A percentile compares a stretch with the other conserved stretches of the same genome.
Evolutionary conservation across 1,284 basidiomycete species (phyloP).

Genomic region (Ustilago vetiveriae): DNA sequence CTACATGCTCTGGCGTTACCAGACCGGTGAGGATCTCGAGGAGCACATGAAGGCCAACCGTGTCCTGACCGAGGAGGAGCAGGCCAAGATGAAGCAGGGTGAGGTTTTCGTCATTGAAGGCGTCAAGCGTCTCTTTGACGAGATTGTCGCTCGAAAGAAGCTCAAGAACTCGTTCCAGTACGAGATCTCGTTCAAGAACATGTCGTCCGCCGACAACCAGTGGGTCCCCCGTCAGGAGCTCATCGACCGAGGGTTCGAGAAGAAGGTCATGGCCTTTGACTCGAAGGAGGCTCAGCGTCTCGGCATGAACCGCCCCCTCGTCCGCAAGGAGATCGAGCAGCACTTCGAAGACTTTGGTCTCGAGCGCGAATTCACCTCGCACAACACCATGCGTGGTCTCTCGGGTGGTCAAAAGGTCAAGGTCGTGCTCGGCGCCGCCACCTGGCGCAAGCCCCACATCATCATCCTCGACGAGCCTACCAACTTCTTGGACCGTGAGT

Average conservation of each 20-base stretch:
- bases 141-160: constrained; percentile 67
- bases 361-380: constrained; percentile 67
- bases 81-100: constrained; percentile 64
- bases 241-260: constrained; percentile 64
- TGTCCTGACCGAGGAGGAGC: constrained; percentile 60
- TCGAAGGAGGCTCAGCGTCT: constrained; percentile 63
- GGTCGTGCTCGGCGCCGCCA: constrained; percentile 66
- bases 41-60: constrained; percentile 65
- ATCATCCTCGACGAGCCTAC: constrained; percentile 67
- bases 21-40: constrained; percentile 67
- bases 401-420: constrained; percentile 68
- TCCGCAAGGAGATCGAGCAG: constrained; percentile 67
- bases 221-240: constrained; percentile 65
- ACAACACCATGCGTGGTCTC: constrained; percentile 67
- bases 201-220: constrained; percentile 66
- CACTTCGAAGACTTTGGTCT: constrained; percentile 67
- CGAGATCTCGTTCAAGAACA: constrained; percentile 67
- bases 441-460: constrained; percentile 66
- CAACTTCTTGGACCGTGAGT: constrained; percentile 68
- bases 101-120: constrained; percentile 65
- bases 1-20: constrained; percentile 68
- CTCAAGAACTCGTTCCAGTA: constrained; percentile 68
- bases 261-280: constrained; percentile 65
- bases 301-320: constrained; percentile 65
- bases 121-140: constrained; percentile 66